These are phyloP conservation scores for Phyllosticta ampelicida DNA, from an alignment of 2,329 filamentous ascomycete species.

Conservation along the genomic window DNA sequence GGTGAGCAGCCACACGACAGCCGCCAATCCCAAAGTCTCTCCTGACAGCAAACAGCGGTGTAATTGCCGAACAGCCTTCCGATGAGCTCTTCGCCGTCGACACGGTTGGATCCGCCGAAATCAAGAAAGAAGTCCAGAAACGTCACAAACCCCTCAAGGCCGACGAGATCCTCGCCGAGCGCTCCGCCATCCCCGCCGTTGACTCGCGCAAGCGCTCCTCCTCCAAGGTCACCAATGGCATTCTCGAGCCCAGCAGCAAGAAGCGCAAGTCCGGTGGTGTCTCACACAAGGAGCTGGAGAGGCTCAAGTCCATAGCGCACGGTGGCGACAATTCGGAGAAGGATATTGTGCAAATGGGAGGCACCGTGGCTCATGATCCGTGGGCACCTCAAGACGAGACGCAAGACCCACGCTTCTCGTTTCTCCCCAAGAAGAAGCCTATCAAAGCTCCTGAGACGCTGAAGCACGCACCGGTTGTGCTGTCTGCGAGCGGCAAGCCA, in stretches of 20 bases:
- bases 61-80: conserved; percentile 72
- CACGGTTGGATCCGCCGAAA: conserved; percentile 55
- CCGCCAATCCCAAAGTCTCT: neutral
- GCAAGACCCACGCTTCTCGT: conserved; percentile 48
- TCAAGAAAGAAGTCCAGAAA: conserved; percentile 55
- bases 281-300: conserved; percentile 69
- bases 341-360: conserved; percentile 44
- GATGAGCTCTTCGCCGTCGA: conserved; percentile 81
- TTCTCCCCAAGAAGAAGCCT: conserved; percentile 54
- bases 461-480: conserved; percentile 64
- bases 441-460: conserved; percentile 66
- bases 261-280: conserved; percentile 63
- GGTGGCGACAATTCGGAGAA: conserved; percentile 51
- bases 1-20: conserved; percentile 42
- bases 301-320: conserved; percentile 64
- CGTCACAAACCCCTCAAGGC: conserved; percentile 70
- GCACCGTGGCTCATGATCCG: conserved; percentile 56
- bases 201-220: conserved; percentile 65
- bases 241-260: conserved; percentile 58
- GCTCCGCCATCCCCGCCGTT: conserved; percentile 73
- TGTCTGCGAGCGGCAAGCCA: conserved; percentile 70
- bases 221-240: conserved; percentile 58
- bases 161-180: conserved; percentile 80
- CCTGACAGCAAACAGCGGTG: conserved; percentile 48
- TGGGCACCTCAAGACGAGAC: conserved; percentile 52